Evolutionary conservation across 2,329 filamentous ascomycete genomes (phyloP).

Genomic region (Colletotrichum magnum): DNA sequence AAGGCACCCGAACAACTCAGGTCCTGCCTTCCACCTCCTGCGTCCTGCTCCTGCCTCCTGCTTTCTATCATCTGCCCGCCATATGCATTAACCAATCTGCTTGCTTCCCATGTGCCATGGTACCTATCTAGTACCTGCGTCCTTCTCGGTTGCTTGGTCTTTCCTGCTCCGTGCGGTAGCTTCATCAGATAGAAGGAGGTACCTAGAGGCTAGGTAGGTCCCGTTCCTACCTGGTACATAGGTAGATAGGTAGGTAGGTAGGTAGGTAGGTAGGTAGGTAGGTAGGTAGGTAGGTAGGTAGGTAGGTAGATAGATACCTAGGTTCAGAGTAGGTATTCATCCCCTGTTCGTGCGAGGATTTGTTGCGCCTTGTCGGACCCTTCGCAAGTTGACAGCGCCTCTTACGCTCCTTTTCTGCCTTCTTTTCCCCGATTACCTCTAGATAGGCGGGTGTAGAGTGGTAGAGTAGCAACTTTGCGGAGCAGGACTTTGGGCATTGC

Average conservation of each 20-base stretch:
- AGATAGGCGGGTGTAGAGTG: slow-evolving; percentile 7
- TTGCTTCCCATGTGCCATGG: background rate
- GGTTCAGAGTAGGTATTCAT: too few species aligned
- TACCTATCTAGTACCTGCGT: background rate
- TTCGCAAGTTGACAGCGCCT: background rate
- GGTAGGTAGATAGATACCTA: background rate
- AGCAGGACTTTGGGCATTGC: background rate
- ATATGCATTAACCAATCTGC: background rate
- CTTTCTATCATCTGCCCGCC: background rate
- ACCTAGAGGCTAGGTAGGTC: background rate
- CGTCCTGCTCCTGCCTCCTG: background rate
- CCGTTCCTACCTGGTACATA: background rate
- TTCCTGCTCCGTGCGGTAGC: background rate
- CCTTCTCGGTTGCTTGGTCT: background rate
- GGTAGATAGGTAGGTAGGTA: background rate
- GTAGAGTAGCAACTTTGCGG: slow-evolving; percentile 13
- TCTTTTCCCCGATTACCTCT: slow-evolving; percentile 6
- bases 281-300: too few species aligned
- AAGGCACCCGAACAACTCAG: slow-evolving; percentile 5
- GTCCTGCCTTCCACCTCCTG: slow-evolving; percentile 3
- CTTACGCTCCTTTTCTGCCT: background rate
- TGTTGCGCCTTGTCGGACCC: too few species aligned
- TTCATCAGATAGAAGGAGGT: too few species aligned
- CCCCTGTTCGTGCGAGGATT: too few species aligned
- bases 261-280: too few species aligned